phyloP scores from a whole-genome alignment of 139 green algal genomes.

The Edaphochlamys debaryana region DNA sequence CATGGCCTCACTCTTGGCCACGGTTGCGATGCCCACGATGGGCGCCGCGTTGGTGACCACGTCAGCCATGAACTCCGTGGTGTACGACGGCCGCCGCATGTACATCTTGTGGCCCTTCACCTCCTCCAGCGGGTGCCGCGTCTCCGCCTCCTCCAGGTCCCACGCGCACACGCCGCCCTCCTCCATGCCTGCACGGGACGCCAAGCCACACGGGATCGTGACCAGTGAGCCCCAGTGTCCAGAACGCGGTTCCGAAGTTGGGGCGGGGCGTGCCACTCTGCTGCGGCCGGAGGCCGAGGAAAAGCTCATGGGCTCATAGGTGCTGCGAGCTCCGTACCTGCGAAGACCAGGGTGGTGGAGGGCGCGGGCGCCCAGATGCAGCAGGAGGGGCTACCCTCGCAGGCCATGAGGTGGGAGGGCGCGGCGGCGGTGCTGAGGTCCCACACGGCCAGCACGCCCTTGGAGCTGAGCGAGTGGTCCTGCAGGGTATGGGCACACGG shows the following conservation, averaged over 20 bases:
- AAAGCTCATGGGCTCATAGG: neutral
- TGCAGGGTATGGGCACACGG: too few relatives aligned
- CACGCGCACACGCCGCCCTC: conserved; percentile 66
- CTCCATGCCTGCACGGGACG: conserved; percentile 54
- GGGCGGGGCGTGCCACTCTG: too few relatives aligned
- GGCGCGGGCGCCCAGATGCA: conserved; percentile 52
- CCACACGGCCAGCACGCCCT: conserved; percentile 61
- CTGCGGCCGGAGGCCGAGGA: too few relatives aligned
- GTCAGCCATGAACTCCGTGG: conserved; percentile 51
- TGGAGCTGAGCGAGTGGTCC: conserved; percentile 48
- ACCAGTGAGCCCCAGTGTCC: too few relatives aligned
- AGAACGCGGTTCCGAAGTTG: too few relatives aligned
- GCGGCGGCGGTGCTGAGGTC: conserved; percentile 48
- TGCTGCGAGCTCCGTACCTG: conserved; percentile 38
- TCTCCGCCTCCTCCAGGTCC: conserved; percentile 61
- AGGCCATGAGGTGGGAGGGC: conserved; percentile 49
- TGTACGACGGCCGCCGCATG: conserved; percentile 53
- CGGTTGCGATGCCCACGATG: conserved; percentile 32
- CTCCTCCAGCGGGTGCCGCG: conserved; percentile 41
- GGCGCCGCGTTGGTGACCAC: conserved; percentile 33
- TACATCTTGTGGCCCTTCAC: neutral
- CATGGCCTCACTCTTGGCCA: too few relatives aligned
- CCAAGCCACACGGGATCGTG: neutral
- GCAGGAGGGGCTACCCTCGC: conserved; percentile 51
- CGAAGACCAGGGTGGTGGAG: conserved; percentile 55